Evolutionary conservation across 2,329 filamentous ascomycete species (phyloP), one percentile per base, ranked within the genome.

Genomic region (Phoma herbarum): DNA sequence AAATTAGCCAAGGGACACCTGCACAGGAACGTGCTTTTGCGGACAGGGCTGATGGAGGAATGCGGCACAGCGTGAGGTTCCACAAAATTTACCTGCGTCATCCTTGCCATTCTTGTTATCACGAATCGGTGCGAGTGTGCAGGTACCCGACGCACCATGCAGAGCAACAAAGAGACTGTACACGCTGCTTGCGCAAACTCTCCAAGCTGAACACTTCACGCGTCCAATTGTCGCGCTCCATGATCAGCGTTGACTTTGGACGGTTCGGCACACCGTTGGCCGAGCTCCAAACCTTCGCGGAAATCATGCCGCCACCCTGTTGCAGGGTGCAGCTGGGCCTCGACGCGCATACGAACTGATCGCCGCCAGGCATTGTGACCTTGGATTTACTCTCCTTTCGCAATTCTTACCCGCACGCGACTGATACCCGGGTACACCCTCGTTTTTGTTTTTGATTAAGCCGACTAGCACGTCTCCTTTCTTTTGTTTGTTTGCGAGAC

Each of bases 261-360:
- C 31, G 49, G 16, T 41, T 26, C 33, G 52, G 35, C 26, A 43
- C 12, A 22, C 52, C 25, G 52, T 49, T 48, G 44, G 45, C 37
- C 52, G 20, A 50, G 45, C 33, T 43, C 12, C 26, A 23, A 45
- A 43, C 35, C 35, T 44, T 56, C 39, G 48, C 55, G 48, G 43
- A 44, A 52, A 39, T 39, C 43, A 57, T 48, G 55, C 48, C 55
- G 55, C 26, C 20, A 26, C 9, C 41, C 25, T 22, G 41, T 56
- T 46, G 47, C 54, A 52, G 54, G 54, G 48, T 57, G 42, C 41
- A 28, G 46, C 52, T 44, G 45, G 52, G 52, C 52, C 52, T 49
- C 45, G 52, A 50, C 25, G 53, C 54, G 28, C 31, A 26, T 35
- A 43, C 35, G 35, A 52, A 48, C 10, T 29, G 55, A 57, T 57